Evolutionary conservation across 2,329 filamentous ascomycete species (phyloP).

Genomic region (Septoria petroselini): DNA sequence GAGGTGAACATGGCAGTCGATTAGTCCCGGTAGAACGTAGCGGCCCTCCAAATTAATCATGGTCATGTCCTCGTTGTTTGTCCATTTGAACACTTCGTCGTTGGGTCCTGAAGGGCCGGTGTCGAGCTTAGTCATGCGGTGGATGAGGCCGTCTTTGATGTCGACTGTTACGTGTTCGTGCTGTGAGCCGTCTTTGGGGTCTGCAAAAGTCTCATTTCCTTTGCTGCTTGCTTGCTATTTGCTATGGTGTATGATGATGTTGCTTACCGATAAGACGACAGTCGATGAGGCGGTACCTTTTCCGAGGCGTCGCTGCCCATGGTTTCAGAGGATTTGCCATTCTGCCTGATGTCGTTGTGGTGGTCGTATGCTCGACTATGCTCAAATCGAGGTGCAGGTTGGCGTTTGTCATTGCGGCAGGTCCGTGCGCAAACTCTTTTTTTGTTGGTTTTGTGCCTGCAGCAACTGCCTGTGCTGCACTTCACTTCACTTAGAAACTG

Average conservation of each 20-base stretch:
- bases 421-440: no score
- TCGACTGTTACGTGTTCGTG: constrained; percentile 35
- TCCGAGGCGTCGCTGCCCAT: constrained; percentile 24
- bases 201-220: constrained; percentile 8
- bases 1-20: constrained; percentile 53
- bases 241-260: background rate
- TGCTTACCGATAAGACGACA: constrained; percentile 26
- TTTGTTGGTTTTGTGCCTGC: no score
- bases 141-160: constrained; percentile 32
- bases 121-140: constrained; percentile 33
- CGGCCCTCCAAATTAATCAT: constrained; percentile 45
- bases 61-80: constrained; percentile 26
- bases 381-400: background rate
- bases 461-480: no score
- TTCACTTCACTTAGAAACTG: background rate
- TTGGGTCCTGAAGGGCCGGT: constrained; percentile 23
- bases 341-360: background rate
- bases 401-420: constrained; percentile 1
- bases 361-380: background rate
- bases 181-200: constrained; percentile 35
- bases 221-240: no score
- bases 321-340: constrained; percentile 25
- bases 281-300: constrained; percentile 27
- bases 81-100: constrained; percentile 34
- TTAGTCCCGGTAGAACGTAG: constrained; percentile 52